Conservation (phyloP, 179 eudicot species). For the Beta lomatogona region DNA sequence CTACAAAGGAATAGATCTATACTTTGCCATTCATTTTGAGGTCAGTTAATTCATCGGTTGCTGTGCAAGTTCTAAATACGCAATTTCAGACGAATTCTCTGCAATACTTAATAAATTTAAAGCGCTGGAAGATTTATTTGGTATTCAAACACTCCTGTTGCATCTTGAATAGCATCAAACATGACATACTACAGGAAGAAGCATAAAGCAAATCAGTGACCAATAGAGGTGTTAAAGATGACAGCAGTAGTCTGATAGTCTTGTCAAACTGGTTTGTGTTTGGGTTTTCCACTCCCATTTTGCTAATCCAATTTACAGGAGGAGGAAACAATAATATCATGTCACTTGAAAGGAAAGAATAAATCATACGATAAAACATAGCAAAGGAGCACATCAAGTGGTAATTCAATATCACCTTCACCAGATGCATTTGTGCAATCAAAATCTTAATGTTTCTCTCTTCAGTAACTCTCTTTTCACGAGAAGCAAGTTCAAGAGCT, state of each 20-base stretch:
- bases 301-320: not conserved
- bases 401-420: conserved; percentile 53
- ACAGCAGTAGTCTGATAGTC: not conserved
- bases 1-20: too few relatives aligned
- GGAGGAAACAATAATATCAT: not conserved
- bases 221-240: not conserved
- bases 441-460: conserved; percentile 89
- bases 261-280: not conserved
- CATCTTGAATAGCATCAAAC: not conserved
- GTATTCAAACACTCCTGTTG: too few relatives aligned
- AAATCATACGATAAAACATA: not conserved
- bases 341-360: not conserved
- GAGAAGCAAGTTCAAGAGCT: conserved; percentile 66
- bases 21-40: not conserved
- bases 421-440: conserved; percentile 89
- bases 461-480: conserved; percentile 63
- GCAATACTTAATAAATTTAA: not conserved
- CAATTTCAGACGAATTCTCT: not conserved
- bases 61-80: not conserved
- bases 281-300: not conserved
- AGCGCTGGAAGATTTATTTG: not conserved
- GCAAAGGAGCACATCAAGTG: conserved; percentile 2
- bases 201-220: not conserved
- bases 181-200: not conserved
- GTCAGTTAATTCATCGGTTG: not conserved